phyloP scores from a whole-genome alignment of 2,329 filamentous ascomycete species.

The Colletotrichum kahawae region DNA sequence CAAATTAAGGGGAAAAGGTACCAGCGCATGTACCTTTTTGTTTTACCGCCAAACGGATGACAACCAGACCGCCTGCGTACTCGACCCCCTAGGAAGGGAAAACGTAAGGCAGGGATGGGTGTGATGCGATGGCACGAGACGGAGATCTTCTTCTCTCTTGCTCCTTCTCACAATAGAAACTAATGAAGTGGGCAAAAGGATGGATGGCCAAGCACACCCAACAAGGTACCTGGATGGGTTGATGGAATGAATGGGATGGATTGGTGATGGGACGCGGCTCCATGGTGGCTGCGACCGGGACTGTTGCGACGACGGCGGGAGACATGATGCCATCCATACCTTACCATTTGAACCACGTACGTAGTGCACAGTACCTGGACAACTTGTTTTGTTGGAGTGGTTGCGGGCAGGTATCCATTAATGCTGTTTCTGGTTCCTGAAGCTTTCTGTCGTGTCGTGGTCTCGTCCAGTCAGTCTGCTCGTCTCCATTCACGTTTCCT shows the following conservation, averaged over 20 bases:
- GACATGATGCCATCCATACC: constrained; percentile 7
- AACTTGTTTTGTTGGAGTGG: neutral
- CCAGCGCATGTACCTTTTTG: neutral
- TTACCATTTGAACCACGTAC: neutral
- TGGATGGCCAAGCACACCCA: neutral
- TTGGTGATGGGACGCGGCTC: neutral
- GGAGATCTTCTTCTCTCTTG: neutral
- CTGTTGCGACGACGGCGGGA: neutral
- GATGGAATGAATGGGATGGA: neutral
- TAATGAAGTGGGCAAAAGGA: neutral
- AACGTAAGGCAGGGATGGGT: neutral
- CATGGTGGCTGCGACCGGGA: neutral
- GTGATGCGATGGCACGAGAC: neutral
- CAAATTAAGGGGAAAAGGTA: neutral
- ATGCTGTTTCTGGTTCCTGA: neutral
- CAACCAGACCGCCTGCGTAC: neutral
- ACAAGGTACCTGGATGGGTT: neutral
- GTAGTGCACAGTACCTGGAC: neutral
- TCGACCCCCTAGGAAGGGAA: neutral
- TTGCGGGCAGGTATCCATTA: neutral
- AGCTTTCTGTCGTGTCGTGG: neutral
- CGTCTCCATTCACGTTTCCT: constrained; percentile 4
- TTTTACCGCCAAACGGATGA: neutral
- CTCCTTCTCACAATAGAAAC: neutral
- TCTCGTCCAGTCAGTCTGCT: neutral